phyloP scores from a whole-genome alignment of 2,329 filamentous ascomycete genomes.

The Sporothrix brasiliensis region DNA sequence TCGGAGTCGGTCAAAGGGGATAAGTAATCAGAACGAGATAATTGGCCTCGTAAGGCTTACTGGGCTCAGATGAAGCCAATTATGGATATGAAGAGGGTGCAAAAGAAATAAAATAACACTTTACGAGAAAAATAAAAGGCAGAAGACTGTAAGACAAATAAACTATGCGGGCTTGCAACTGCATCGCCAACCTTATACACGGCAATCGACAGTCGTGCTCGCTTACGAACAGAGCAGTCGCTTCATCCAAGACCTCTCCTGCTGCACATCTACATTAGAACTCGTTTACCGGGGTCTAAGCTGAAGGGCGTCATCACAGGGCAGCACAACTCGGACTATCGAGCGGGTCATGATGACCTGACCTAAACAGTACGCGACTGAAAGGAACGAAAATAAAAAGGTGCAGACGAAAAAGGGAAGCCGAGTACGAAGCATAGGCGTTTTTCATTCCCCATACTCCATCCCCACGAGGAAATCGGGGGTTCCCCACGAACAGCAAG shows the following conservation, averaged over 20 bases:
- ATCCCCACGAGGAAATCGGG: not conserved
- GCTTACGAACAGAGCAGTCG: not conserved
- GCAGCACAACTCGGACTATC: not conserved
- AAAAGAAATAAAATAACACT: not conserved
- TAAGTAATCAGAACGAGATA: not conserved
- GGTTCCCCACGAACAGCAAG: not conserved
- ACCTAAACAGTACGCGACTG: not conserved
- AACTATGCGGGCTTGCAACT: not conserved
- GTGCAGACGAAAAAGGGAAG: not conserved
- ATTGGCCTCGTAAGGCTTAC: not conserved
- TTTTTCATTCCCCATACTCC: not conserved
- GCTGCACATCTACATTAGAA: not conserved
- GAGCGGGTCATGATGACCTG: not conserved
- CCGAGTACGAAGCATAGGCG: not conserved
- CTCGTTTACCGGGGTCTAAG: not conserved
- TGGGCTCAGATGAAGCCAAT: not conserved
- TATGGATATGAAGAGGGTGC: not conserved
- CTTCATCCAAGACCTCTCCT: not conserved
- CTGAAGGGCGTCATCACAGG: not conserved
- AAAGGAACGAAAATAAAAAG: not conserved
- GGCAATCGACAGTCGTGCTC: conserved; percentile 1
- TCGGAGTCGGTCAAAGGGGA: not conserved
- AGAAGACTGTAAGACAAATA: not conserved
- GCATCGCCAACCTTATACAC: not conserved
- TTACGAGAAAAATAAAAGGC: not conserved